Evolutionary conservation across 345 rosid genomes (phyloP), one percentile per base, ranked within the genome.

Genomic region (Capsella bursapastoris): DNA sequence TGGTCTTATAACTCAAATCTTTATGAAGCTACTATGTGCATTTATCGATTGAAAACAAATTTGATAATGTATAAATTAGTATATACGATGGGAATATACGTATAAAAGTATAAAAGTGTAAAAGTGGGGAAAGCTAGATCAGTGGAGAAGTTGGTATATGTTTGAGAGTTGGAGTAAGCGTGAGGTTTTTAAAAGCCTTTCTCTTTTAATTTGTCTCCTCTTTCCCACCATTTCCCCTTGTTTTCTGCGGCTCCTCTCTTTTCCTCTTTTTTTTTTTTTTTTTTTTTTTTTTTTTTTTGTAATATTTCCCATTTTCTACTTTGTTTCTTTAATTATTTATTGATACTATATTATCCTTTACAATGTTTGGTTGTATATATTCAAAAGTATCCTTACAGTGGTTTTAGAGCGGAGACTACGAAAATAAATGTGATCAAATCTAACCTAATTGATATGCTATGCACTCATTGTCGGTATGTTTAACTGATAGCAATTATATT

Each of bases 101-200:
- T 56, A 66, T n/a, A 57, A 45, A n/a, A n/a, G 18, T 56, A 66
- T n/a, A 57, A 37, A 37, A 56, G 57, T 18, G 49, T 12, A 55
- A 62, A 75, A 60, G 61, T 69, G 43, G 43, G 28, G 27, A 27
- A 35, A 55, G 37, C 37, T 34, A 34, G 72, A n/a, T n/a, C n/a
- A 77, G 73, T 72, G 77, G 67, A 55, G 82, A 76, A 73, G 76
- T 76, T 74, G 84, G 70, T 70, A 77, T 48, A 16, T 58, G 67
- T 77, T 73, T 70, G 58, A 70, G 69, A 75, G 86, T 83, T 45
- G 79, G 80, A 70, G 81, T 80, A 77, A 61, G 89, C 86, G 86
- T 52, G 84, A 83, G 65, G 59, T 58, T 74, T 65, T 74, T 65
- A 82, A 43, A 83, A 80, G 80, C 40, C 41, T 73, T 79, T 74